Percentiles rank a stretch among this genome's conserved stretches.
Evolutionary conservation across 768 basidiomycete genomes (phyloP).

Genomic region (Trametes gibbosa): DNA sequence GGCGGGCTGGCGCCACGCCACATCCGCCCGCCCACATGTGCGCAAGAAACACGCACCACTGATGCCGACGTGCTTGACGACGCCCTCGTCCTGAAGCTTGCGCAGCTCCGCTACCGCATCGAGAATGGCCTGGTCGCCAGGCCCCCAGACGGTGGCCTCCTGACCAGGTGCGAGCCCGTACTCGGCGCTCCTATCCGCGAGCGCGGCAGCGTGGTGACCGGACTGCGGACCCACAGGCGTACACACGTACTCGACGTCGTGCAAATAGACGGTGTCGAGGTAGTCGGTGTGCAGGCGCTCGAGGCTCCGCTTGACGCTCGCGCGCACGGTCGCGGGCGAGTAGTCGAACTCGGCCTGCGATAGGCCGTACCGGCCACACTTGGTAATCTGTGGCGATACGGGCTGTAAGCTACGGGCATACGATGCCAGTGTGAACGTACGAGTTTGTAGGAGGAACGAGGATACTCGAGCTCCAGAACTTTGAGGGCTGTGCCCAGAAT

Average conservation of each 20-base stretch:
- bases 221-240: conserved; percentile 47
- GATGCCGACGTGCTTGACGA: conserved; percentile 74
- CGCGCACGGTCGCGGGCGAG: conserved; percentile 58
- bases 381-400: conserved; percentile 62
- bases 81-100: conserved; percentile 67
- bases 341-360: conserved; percentile 65
- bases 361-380: conserved; percentile 76
- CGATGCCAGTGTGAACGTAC: not conserved
- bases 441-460: conserved; percentile 73
- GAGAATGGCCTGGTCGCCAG: conserved; percentile 71
- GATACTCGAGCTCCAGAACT: conserved; percentile 63
- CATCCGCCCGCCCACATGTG: not conserved
- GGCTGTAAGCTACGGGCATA: not conserved
- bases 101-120: conserved; percentile 64
- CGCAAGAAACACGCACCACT: conserved; percentile 48
- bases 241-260: conserved; percentile 81
- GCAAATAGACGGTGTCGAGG: conserved; percentile 77
- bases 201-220: conserved; percentile 57
- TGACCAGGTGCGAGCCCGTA: conserved; percentile 67
- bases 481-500: conserved; percentile 66
- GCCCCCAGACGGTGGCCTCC: conserved; percentile 55
- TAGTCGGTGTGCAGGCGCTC: conserved; percentile 70
- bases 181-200: conserved; percentile 48
- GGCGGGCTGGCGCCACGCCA: too few relatives aligned
- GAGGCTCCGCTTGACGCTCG: conserved; percentile 65